A percentile compares a stretch with the other conserved stretches of the same genome.
These are phyloP conservation scores for Chaetomiaceae sp. DNA, from an alignment of 2,329 filamentous ascomycete genomes.

Conservation along the genomic window DNA sequence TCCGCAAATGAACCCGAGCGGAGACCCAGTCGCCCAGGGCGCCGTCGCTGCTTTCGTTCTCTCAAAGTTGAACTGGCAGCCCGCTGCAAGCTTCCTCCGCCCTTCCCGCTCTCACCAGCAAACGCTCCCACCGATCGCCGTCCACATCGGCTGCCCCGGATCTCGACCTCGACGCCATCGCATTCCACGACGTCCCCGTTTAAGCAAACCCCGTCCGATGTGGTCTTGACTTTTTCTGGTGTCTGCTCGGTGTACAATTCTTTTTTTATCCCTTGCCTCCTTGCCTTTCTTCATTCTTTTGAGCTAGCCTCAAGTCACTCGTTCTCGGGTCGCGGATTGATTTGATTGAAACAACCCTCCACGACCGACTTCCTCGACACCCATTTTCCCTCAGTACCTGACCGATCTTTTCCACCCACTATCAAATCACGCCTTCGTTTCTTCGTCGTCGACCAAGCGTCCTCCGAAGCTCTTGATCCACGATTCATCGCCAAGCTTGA, in stretches of 20 bases:
- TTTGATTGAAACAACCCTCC: not conserved
- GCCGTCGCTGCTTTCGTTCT: constrained; percentile 8
- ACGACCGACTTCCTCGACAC: not conserved
- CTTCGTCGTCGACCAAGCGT: not conserved
- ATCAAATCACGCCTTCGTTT: no score
- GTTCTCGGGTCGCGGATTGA: constrained; percentile 19
- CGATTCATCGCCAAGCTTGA: not conserved
- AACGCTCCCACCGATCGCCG: constrained; percentile 15
- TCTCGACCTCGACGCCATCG: constrained; percentile 15
- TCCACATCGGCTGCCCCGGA: constrained; percentile 21
- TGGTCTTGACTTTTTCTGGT: not conserved
- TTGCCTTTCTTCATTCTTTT: constrained; percentile 16
- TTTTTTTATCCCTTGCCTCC: constrained; percentile 6
- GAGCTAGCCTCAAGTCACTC: constrained; percentile 30
- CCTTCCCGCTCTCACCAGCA: constrained; percentile 20
- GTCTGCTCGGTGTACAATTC: not conserved
- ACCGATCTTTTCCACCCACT: no score
- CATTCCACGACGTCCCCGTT: not conserved
- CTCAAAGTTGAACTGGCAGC: constrained; percentile 20
- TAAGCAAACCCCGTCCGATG: constrained; percentile 1
- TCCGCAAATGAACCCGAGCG: constrained; percentile 24
- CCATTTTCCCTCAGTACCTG: no score
- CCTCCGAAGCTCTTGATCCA: not conserved
- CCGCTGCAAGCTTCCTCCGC: constrained; percentile 5
- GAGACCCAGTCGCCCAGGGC: constrained; percentile 6